phyloP scores from a whole-genome alignment of 75 land plant genomes.

The Selaginella moellendorffii region DNA sequence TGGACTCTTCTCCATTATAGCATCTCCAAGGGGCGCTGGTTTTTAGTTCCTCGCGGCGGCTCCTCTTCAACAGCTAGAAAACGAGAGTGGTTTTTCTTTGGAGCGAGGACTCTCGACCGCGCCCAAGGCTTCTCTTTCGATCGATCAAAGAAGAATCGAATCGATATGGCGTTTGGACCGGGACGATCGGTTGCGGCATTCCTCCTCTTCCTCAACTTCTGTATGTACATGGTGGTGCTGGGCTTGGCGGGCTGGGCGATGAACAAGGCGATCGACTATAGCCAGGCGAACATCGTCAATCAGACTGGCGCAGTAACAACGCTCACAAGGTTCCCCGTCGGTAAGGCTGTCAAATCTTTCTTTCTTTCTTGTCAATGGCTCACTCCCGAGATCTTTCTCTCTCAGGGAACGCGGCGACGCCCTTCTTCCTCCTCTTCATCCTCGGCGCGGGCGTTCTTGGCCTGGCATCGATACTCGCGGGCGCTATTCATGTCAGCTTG shows the following conservation, averaged over 20 bases:
- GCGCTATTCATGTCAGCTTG: constrained; percentile 29
- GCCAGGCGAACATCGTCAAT: background rate
- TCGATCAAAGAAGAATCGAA: too few relatives aligned
- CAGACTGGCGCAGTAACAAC: background rate
- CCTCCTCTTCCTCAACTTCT: constrained; percentile 39
- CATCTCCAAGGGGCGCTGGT: too few relatives aligned
- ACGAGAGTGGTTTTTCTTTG: too few relatives aligned
- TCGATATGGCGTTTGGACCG: background rate
- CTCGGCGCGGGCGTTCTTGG: constrained; percentile 59
- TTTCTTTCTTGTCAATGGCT: background rate
- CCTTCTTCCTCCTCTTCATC: constrained; percentile 41
- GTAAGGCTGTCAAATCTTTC: constrained; percentile 7
- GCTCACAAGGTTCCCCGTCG: constrained; percentile 5
- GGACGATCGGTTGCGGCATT: constrained; percentile 11
- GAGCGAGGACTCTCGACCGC: too few relatives aligned
- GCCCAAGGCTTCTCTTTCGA: too few relatives aligned
- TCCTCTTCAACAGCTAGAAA: too few relatives aligned
- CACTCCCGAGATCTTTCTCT: constrained; percentile 25
- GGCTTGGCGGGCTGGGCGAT: constrained; percentile 48
- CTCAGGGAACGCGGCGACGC: constrained; percentile 53
- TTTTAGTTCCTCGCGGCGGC: too few relatives aligned
- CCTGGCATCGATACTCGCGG: constrained; percentile 35
- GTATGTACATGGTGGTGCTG: constrained; percentile 32
- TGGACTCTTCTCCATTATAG: too few relatives aligned
- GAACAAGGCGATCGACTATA: constrained; percentile 31